Evolutionary conservation across 23 red algal genomes (phyloP), one percentile per base, ranked within the genome.

Genomic region (Gracilaria gracilis): DNA sequence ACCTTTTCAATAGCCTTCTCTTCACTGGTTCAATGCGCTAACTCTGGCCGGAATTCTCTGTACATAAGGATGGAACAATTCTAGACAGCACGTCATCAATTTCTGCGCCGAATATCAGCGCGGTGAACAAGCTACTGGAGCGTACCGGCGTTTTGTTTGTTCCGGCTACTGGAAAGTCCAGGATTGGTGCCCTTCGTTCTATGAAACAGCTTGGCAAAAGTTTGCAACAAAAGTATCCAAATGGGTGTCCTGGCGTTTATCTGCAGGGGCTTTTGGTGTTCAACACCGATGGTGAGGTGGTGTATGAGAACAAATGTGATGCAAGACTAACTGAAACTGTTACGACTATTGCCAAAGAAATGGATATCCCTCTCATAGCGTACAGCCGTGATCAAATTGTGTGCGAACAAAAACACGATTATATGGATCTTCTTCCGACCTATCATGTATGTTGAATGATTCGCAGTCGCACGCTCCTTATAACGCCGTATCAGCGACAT

Each of bases 151-250:
- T 79, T 19, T 35, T 90, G 57, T 90, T 90, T 90, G 37, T 98
- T 35, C 82, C 92, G 5, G 96, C 96, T 24, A 98, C 96, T 23
- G 96, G 96, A 69, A 98, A 98, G 82, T 95, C 96, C 1, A 69
- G 96, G 2, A 33, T 37, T 15, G 96, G 96, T 25, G 88, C 93
- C 13, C 53, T 98, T 24, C 78, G 83, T 35, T 77, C 89, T 2
- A 89, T 98, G 66, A 84, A 67, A 33, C 65, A 61, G 25, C 77
- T 98, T n/a, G 94, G 82, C 4, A 40, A 81, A 37, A 37, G 86
- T 34, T 62, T 98, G 34, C 34, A 49, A 4, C 64, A 66, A 28
- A 79, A 49, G 24, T 82, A 93, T 69, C 78, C 67, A 5, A 42
- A 74, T 62, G 95, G 91, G 35, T 90, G 79, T 29, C 93, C 94